Base-by-base conservation (phyloP, 2,329 filamentous ascomycete genomes). In the Epichloe brachyelytri region DNA sequence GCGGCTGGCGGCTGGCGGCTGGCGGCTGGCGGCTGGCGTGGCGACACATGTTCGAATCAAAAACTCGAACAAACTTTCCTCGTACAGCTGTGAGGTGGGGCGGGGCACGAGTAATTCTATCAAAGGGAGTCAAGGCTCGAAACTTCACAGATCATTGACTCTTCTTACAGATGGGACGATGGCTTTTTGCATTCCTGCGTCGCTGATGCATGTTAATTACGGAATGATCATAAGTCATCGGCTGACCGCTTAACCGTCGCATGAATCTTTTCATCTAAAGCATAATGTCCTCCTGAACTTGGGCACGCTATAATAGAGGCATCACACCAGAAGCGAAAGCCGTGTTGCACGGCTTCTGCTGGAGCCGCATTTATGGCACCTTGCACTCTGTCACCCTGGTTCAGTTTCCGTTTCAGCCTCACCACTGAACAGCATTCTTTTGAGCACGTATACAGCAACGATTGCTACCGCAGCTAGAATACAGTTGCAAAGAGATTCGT, bases 371-470 rank as follows among this genome's bases (percentile, higher is more conserved):
- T 79, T 55, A 82, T 75, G 22, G 49, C 76, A 3, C 76, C 77
- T 55, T 74, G 68, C 15, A 79, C 75, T 36, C 60, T 68, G 57
- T 84, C 76, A 0, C 83, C 84, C 14, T 71, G 69, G 45, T 86
- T 84, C 2, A 89, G 70, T 64, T 80, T 86, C 70, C 75, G 80
- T 60, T 89, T 90, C 58, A 88, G 62, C 43, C 77, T 69, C 14
- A 76, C 73, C 22, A 90, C 77, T 69, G 12, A 76, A 73, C 26
- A 90, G 71, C 39, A 86, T 77, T 37, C 81, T 69, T 10, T 83
- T 70, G 57, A 89, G 69, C 2, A 80, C 63, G 0, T 78, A 78
- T 0, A 84, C 83, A 53, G 79, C 75, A 26, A 78, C 58, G 43
- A 88, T 82, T 1, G 83, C 79, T 43, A 88, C 62, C 20, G 79